Evolutionary conservation across 2,329 filamentous ascomycete species (phyloP).

Genomic region (Curvularia sp.): DNA sequence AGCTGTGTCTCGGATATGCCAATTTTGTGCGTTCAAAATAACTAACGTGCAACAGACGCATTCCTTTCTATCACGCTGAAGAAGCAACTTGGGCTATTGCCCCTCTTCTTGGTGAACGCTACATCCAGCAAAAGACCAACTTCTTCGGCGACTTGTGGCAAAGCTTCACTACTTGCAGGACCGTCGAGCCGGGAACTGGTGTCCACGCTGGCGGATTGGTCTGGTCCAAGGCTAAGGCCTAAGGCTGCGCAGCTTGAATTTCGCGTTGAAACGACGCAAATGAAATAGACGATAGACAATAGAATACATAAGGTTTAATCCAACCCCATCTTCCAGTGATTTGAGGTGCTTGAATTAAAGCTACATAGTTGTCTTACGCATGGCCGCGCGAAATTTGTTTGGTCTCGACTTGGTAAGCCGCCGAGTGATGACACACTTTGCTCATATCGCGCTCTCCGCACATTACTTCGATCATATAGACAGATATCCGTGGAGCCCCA

Average conservation of each 20-base stretch:
- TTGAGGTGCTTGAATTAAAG: background rate
- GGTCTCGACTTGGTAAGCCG: background rate
- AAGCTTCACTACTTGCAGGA: constrained; percentile 35
- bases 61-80: constrained; percentile 40
- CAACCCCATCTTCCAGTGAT: background rate
- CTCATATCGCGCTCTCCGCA: background rate
- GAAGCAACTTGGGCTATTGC: constrained; percentile 37
- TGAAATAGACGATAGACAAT: constrained; percentile 3
- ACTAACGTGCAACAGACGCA: constrained; percentile 29
- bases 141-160: constrained; percentile 34
- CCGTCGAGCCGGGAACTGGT: constrained; percentile 30
- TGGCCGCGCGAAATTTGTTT: background rate
- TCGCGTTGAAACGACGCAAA: background rate
- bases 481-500: background rate
- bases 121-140: constrained; percentile 32
- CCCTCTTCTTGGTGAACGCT: constrained; percentile 34
- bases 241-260: background rate
- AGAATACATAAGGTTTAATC: background rate
- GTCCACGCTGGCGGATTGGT: constrained; percentile 25
- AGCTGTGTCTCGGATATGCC: background rate
- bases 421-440: background rate
- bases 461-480: background rate
- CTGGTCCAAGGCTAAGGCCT: constrained; percentile 20
- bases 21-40: background rate
- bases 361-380: background rate